Base-by-base conservation (phyloP, 306 rosid species). In the Oemleria cerasiformis region DNA sequence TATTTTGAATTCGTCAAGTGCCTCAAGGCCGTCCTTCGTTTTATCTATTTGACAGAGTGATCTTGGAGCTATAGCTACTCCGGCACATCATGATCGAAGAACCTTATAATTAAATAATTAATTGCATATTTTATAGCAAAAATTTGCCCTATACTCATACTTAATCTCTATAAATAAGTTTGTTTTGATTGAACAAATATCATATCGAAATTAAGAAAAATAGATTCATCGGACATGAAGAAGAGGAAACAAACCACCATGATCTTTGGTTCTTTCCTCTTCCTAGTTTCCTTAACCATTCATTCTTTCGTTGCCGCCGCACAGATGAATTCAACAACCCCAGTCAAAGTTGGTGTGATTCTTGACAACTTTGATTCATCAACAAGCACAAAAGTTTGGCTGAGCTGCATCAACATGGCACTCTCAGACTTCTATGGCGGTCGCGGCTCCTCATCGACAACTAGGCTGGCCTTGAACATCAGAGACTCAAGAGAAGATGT, bases 331-430 rank as follows among this genome's bases (percentile, higher is more conserved):
- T 68, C 70, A 8, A 45, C 17, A 2, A 48, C 59, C 36, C 57
- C 57, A 0, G 75, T 77, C 45, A 77, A 77, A 15, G 79, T 74
- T 0, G 83, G 83, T 2, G 79, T 79, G 25, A 20, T 80, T 58
- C 43, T 75, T 17, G 70, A 63, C 42, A n/a, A 74, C 62, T 13
- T 49, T 8, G 76, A 70, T 51, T 45, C 76, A 15, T n/a, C 55
- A n/a, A 56, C 55, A 25, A 56, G 10, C 43, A 73, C 61, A 4
- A 71, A 59, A 25, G 15, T 80, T 63, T 73, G 84, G 63, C 49
- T 80, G 67, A 71, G 74, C 38, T 71, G 80, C 74, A 64, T 79
- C 65, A 19, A 79, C 0, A 55, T 70, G 77, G 83, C 73, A 4
- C 53, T 74, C 43, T 74, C 79, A 0, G 83, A 79, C n/a, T 79